Evolutionary conservation across 2,329 filamentous ascomycete species (phyloP).

Genomic region (Dothiorella sarmentorum): DNA sequence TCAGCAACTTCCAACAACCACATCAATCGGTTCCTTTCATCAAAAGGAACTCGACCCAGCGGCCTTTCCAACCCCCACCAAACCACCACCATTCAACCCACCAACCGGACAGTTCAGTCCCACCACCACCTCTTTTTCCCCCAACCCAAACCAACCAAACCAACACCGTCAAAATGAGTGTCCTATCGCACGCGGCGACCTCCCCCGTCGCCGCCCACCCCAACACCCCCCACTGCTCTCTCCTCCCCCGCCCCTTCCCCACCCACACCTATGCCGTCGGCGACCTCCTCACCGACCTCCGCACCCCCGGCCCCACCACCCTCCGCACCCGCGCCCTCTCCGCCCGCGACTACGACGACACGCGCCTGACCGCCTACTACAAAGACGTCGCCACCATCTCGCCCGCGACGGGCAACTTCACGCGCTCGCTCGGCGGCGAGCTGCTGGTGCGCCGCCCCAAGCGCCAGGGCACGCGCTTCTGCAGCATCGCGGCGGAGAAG

Average conservation of each 20-base stretch:
- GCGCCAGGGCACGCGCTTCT: slow-evolving; percentile 6
- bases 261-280: slow-evolving; percentile 10
- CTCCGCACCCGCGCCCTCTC: slow-evolving; percentile 8
- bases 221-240: neutral
- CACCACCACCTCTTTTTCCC: neutral
- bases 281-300: slow-evolving; percentile 12
- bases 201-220: neutral
- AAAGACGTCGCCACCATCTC: slow-evolving; percentile 17
- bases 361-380: slow-evolving; percentile 16
- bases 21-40: neutral
- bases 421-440: slow-evolving; percentile 15
- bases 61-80: neutral
- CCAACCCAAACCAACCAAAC: neutral
- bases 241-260: slow-evolving; percentile 7
- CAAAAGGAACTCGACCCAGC: slow-evolving; percentile 2
- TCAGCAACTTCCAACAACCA: neutral
- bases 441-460: slow-evolving; percentile 3
- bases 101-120: neutral
- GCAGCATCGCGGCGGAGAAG: slow-evolving; percentile 16
- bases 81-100: neutral
- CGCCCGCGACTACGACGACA: slow-evolving; percentile 16
- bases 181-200: slow-evolving; percentile 1
- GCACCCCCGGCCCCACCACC: neutral
- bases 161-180: slow-evolving; percentile 19
- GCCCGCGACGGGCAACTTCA: slow-evolving; percentile 14